These are phyloP conservation scores for Colletotrichum tofieldiae DNA, from an alignment of 2,329 filamentous ascomycete species.

Conservation along the genomic window DNA sequence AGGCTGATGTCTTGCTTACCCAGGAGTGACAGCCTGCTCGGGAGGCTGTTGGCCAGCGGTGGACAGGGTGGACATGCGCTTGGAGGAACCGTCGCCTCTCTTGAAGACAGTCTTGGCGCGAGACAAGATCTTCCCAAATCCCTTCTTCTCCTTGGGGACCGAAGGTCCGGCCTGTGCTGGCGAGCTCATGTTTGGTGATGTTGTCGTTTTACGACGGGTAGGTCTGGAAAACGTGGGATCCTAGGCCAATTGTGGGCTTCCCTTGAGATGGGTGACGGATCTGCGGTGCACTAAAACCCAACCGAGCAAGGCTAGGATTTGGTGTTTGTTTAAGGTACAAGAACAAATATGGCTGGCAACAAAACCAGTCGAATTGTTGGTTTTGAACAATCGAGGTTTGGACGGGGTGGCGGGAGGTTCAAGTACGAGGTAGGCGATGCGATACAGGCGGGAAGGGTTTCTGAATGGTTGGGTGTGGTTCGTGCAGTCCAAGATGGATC, in stretches of 20 bases:
- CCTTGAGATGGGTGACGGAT: conserved; percentile 3
- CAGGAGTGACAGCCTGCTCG: conserved; percentile 31
- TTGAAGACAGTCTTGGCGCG: conserved; percentile 67
- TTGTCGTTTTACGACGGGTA: conserved; percentile 8
- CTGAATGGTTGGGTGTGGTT: conserved; percentile 21
- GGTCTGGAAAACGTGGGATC: conserved; percentile 15
- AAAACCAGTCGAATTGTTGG: neutral
- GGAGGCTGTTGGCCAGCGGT: conserved; percentile 32
- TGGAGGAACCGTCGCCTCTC: conserved; percentile 55
- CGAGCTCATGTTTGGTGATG: conserved; percentile 58
- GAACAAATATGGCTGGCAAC: conserved; percentile 1
- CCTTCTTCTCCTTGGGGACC: conserved; percentile 60
- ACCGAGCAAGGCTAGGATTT: conserved; percentile 18
- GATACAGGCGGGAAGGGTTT: conserved; percentile 5
- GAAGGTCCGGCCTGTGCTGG: conserved; percentile 57
- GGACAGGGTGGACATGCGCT: conserved; percentile 37
- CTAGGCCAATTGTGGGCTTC: conserved; percentile 22
- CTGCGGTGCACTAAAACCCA: conserved; percentile 28
- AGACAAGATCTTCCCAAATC: conserved; percentile 63
- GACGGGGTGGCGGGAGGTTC: conserved; percentile 20
- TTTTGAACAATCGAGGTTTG: conserved; percentile 1
- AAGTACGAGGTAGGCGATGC: conserved; percentile 7
- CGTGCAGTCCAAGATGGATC: conserved; percentile 23
- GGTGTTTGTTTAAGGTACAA: conserved; percentile 1
- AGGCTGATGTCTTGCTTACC: conserved; percentile 20